Conservation (phyloP, 2,329 filamentous ascomycete genomes). For the Scortechinia acanthostroma region DNA sequence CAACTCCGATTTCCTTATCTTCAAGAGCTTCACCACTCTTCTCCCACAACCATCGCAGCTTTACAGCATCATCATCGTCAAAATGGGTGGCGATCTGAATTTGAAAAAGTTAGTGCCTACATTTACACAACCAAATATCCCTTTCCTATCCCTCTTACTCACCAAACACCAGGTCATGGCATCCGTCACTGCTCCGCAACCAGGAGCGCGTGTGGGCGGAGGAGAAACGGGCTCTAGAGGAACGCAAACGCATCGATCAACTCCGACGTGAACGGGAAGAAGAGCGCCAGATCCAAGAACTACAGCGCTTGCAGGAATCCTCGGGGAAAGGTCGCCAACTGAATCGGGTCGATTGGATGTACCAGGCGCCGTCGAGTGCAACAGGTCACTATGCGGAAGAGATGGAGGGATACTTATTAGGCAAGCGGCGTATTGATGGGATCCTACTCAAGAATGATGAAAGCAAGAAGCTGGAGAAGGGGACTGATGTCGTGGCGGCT, state of each 20-base stretch:
- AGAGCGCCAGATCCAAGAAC: constrained; percentile 84
- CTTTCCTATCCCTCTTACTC: too few species aligned
- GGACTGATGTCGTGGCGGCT: constrained; percentile 43
- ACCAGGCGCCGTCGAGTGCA: constrained; percentile 75
- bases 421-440: constrained; percentile 84
- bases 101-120: constrained; percentile 62
- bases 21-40: not conserved
- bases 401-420: constrained; percentile 85
- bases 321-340: constrained; percentile 75
- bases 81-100: constrained; percentile 91
- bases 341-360: constrained; percentile 96
- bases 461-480: constrained; percentile 73
- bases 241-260: constrained; percentile 88
- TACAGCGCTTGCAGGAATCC: constrained; percentile 81
- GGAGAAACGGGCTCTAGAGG: constrained; percentile 84
- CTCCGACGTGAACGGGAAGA: constrained; percentile 89
- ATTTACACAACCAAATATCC: not conserved
- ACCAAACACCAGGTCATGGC: constrained; percentile 60
- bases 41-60: not conserved
- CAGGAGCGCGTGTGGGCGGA: constrained; percentile 85
- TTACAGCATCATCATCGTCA: constrained; percentile 20
- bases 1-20: not conserved
- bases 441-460: constrained; percentile 74
- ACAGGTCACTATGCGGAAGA: constrained; percentile 76
- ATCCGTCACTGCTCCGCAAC: constrained; percentile 84